Evolutionary conservation across 2,329 filamentous ascomycete species (phyloP).

Genomic region (Fusarium sp.): DNA sequence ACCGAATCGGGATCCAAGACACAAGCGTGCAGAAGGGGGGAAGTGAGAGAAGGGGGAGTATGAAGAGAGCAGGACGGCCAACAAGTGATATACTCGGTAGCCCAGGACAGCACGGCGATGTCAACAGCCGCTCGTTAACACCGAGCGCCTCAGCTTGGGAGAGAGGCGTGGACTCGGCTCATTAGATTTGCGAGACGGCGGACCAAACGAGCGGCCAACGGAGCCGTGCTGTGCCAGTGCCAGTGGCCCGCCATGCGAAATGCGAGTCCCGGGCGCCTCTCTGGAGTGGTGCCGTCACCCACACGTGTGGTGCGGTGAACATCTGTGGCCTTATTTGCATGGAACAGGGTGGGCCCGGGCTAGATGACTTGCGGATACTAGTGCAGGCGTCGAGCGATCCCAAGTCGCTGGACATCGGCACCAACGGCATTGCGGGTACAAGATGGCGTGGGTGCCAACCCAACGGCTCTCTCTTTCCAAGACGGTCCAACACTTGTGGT

Average conservation of each 20-base stretch:
- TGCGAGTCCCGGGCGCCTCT: slow-evolving; percentile 38
- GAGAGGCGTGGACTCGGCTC: slow-evolving; percentile 32
- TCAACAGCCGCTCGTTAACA: slow-evolving; percentile 30
- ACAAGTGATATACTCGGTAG: slow-evolving; percentile 33
- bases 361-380: slow-evolving; percentile 47
- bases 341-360: slow-evolving; percentile 32
- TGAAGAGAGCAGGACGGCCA: slow-evolving; percentile 13
- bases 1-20: slow-evolving; percentile 17
- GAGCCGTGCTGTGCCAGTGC: slow-evolving; percentile 24
- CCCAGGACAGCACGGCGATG: slow-evolving; percentile 13
- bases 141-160: slow-evolving; percentile 31
- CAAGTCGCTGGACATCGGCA: slow-evolving; percentile 40
- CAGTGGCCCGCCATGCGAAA: slow-evolving; percentile 33
- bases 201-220: slow-evolving; percentile 39
- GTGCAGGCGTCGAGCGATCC: slow-evolving; percentile 42
- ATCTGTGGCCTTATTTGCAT: slow-evolving; percentile 45
- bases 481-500: slow-evolving; percentile 25
- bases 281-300: slow-evolving; percentile 41
- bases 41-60: slow-evolving; percentile 16
- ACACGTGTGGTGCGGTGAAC: slow-evolving; percentile 42
- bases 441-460: slow-evolving; percentile 40
- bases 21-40: slow-evolving; percentile 23
- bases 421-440: slow-evolving; percentile 43
- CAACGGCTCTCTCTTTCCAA: slow-evolving; percentile 39
- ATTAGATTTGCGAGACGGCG: slow-evolving; percentile 43